These are phyloP conservation scores for Sorghum bicolor DNA, from an alignment of 176 grass and related monocot genomes.

Conservation along the genomic window DNA sequence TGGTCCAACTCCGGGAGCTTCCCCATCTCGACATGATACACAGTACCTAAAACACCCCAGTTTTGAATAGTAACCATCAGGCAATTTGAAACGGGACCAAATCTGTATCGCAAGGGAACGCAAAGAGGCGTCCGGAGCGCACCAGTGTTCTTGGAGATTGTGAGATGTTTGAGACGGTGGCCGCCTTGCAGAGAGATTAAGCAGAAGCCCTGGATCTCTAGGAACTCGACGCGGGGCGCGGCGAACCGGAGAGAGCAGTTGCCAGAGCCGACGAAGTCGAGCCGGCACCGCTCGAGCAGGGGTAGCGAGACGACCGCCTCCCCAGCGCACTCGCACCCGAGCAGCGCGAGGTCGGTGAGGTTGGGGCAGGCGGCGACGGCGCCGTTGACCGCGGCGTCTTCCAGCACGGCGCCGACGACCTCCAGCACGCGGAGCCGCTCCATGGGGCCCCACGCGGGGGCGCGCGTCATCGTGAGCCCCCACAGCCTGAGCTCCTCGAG, in stretches of 20 bases:
- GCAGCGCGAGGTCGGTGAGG: conserved; percentile 67
- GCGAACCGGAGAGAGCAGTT: conserved; percentile 54
- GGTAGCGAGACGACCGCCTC: conserved; percentile 34
- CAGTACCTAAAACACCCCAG: conserved; percentile 28
- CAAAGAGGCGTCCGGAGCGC: neutral
- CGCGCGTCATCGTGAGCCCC: conserved; percentile 56
- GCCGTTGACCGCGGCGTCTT: conserved; percentile 50
- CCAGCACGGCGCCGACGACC: conserved; percentile 60
- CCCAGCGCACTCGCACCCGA: conserved; percentile 64
- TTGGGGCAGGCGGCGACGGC: conserved; percentile 66
- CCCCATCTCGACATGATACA: conserved; percentile 58
- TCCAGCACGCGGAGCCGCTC: conserved; percentile 56
- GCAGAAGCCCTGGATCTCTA: conserved; percentile 76
- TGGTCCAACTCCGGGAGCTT: conserved; percentile 55
- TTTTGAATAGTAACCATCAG: neutral
- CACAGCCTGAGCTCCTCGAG: conserved; percentile 73
- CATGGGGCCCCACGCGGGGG: conserved; percentile 58
- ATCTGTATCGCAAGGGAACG: neutral
- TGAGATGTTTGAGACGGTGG: conserved; percentile 47
- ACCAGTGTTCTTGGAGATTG: conserved; percentile 77
- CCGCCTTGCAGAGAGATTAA: conserved; percentile 57
- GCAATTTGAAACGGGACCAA: neutral
- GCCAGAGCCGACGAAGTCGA: conserved; percentile 62
- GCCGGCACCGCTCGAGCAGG: conserved; percentile 66
- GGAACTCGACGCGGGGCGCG: conserved; percentile 51